A percentile compares a stretch with the other conserved stretches of the same genome.
Evolutionary conservation across 2,329 filamentous ascomycete genomes (phyloP).

Genomic region (Colletotrichum sp.): DNA sequence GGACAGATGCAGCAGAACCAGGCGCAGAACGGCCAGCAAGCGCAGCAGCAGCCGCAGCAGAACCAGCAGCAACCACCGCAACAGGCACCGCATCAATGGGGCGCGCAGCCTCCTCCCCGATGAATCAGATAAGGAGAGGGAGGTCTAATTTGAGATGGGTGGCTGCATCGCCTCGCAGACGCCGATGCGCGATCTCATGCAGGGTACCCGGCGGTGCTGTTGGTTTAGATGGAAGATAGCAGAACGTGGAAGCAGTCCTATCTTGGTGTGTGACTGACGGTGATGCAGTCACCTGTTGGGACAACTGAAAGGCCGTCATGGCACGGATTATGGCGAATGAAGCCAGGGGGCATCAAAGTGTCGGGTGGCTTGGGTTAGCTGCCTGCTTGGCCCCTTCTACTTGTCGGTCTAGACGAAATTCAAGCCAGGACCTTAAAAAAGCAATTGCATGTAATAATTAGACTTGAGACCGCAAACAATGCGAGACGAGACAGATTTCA

Average conservation of each 20-base stretch:
- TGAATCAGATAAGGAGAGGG: neutral
- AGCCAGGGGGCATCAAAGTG: neutral
- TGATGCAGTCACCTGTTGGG: neutral
- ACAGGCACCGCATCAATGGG: conserved; percentile 14
- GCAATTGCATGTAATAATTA: neutral
- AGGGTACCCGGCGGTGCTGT: neutral
- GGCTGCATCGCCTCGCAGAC: neutral
- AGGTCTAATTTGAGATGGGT: neutral
- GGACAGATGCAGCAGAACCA: conserved; percentile 45
- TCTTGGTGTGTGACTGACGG: neutral
- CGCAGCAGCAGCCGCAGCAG: conserved; percentile 16
- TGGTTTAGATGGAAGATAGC: neutral
- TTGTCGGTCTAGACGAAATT: neutral
- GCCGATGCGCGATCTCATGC: neutral
- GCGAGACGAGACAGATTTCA: neutral
- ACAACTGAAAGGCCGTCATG: neutral
- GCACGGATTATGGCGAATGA: neutral
- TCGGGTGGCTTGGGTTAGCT: conserved; percentile 2
- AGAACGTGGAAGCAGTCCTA: neutral
- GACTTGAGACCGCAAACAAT: neutral
- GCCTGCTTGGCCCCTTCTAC: neutral
- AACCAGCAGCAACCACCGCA: conserved; percentile 31
- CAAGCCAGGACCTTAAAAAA: neutral
- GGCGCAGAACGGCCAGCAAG: conserved; percentile 26
- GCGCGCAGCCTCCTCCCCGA: conserved; percentile 13